A percentile compares a stretch with the other conserved stretches of the same genome.
phyloP scores from a whole-genome alignment of 352 stramenopile genomes.

The Phytophthora colocasiae region DNA sequence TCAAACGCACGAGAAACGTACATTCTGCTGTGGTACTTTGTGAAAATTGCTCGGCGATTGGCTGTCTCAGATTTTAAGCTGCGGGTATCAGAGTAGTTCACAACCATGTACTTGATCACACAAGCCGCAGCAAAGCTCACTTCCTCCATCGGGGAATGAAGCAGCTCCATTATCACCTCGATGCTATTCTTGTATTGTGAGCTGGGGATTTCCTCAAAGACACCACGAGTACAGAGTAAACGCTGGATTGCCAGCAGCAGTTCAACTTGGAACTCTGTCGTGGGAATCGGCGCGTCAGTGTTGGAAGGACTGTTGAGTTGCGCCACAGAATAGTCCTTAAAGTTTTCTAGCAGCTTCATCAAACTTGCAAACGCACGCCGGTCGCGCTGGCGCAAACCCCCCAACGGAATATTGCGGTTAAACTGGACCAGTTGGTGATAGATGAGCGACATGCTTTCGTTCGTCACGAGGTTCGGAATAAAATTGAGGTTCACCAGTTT shows the following conservation, averaged over 20 bases:
- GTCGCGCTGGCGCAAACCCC: slow-evolving; percentile 73
- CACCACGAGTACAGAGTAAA: slow-evolving; percentile 78
- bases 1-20: slow-evolving; percentile 88
- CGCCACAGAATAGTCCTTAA: slow-evolving; percentile 86
- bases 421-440: slow-evolving; percentile 88
- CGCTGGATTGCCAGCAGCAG: slow-evolving; percentile 83
- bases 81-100: slow-evolving; percentile 90
- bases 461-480: slow-evolving; percentile 83
- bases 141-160: slow-evolving; percentile 87
- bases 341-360: slow-evolving; percentile 87
- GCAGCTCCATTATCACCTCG: slow-evolving; percentile 87
- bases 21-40: slow-evolving; percentile 82
- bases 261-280: slow-evolving; percentile 83
- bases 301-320: slow-evolving; percentile 85
- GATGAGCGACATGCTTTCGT: slow-evolving; percentile 73
- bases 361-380: slow-evolving; percentile 77
- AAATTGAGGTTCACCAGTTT: slow-evolving; percentile 84
- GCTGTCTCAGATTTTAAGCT: slow-evolving; percentile 88
- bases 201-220: slow-evolving; percentile 88
- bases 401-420: slow-evolving; percentile 86
- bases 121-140: slow-evolving; percentile 84
- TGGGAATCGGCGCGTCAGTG: slow-evolving; percentile 82
- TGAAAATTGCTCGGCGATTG: slow-evolving; percentile 86
- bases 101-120: slow-evolving; percentile 91
- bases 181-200: slow-evolving; percentile 89